These are phyloP conservation scores for Microsporum canis DNA, from an alignment of 2,329 filamentous ascomycete genomes.

Conservation along the genomic window DNA sequence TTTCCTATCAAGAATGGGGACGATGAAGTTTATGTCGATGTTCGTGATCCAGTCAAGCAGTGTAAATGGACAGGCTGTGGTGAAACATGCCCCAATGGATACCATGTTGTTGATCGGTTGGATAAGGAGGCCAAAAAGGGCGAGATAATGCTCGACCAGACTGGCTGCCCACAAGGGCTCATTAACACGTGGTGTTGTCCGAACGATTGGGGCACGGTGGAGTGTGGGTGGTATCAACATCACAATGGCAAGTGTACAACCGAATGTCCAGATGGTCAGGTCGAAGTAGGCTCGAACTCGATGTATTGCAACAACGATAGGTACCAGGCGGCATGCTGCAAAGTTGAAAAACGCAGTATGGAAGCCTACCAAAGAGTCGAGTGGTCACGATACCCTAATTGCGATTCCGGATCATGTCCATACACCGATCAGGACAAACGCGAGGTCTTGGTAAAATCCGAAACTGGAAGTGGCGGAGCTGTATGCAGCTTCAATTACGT, in stretches of 20 bases:
- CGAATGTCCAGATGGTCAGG: not conserved
- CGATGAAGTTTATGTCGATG: not conserved
- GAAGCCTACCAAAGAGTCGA: not conserved
- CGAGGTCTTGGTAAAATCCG: not conserved
- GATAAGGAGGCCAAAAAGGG: not conserved
- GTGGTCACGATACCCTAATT: not conserved
- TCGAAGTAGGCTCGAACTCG: conserved; percentile 5
- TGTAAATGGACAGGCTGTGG: not conserved
- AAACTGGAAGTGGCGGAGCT: not conserved
- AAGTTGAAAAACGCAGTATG: not conserved
- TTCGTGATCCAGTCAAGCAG: not conserved
- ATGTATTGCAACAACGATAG: conserved; percentile 1
- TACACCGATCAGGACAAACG: not conserved
- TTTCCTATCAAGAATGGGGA: not conserved
- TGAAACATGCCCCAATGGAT: not conserved
- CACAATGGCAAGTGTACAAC: not conserved
- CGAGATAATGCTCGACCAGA: conserved; percentile 6
- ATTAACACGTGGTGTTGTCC: conserved; percentile 5
- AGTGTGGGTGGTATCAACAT: not conserved
- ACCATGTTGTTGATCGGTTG: not conserved
- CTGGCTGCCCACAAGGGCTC: not conserved
- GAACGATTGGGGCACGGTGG: not conserved
- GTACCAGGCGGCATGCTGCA: conserved; percentile 7
- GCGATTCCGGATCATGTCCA: not conserved
- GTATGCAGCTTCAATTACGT: not conserved